Percentiles rank a stretch among this genome's conserved stretches.
Conservation (phyloP, 2,329 filamentous ascomycete genomes). For the Paecilomyces fulvus region DNA sequence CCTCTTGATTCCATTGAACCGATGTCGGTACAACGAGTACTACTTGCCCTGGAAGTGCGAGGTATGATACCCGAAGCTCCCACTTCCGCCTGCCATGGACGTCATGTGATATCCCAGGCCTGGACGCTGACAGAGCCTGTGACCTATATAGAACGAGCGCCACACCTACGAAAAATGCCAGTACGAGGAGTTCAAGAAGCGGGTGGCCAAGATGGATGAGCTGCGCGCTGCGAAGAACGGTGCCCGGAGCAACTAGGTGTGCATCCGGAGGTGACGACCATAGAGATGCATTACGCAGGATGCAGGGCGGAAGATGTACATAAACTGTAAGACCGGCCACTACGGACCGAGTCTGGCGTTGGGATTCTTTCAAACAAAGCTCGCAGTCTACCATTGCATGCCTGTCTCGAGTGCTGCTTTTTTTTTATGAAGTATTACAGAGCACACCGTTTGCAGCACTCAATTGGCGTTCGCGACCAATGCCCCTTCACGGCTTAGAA, state of each 20-base stretch:
- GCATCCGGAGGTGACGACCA: not conserved
- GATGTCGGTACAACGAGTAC: constrained; percentile 83
- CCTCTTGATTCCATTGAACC: constrained; percentile 90
- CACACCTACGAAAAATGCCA: constrained; percentile 99
- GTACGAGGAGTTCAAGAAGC: constrained; percentile 97
- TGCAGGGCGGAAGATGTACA: constrained; percentile 30
- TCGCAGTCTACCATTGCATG: not conserved
- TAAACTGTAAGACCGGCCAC: constrained; percentile 27
- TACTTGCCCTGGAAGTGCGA: constrained; percentile 97
- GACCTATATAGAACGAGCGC: constrained; percentile 66
- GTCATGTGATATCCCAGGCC: not conserved
- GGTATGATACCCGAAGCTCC: constrained; percentile 48
- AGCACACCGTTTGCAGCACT: not conserved
- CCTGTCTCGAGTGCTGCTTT: not conserved
- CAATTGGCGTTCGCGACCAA: not conserved
- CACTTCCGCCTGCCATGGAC: not conserved
- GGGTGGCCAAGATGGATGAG: constrained; percentile 98
- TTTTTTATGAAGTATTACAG: not conserved
- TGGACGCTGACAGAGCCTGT: constrained; percentile 5
- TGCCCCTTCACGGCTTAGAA: not conserved
- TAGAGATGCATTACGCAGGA: constrained; percentile 10
- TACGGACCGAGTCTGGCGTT: constrained; percentile 29
- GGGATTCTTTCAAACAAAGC: constrained; percentile 13
- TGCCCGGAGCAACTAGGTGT: constrained; percentile 66
- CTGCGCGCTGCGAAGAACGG: constrained; percentile 77